Evolutionary conservation across 345 rosid species (phyloP).

Genomic region (Citrus maxima): DNA sequence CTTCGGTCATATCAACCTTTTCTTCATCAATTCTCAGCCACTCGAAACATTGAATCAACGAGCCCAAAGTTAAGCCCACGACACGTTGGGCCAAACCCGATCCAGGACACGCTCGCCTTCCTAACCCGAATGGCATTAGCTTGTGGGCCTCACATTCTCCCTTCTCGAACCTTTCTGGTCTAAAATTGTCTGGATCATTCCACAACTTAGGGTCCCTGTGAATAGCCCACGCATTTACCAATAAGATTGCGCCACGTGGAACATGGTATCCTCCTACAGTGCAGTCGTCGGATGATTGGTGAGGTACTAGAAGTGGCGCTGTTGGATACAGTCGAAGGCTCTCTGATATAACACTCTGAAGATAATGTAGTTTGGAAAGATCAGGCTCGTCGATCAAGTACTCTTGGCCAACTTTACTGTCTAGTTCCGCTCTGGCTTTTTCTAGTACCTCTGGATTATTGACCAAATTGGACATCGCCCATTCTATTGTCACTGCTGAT

Average conservation of each 20-base stretch:
- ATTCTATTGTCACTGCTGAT: constrained; percentile 46
- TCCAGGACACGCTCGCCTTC: constrained; percentile 50
- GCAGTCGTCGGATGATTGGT: constrained; percentile 38
- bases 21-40: constrained; percentile 37
- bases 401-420: constrained; percentile 30
- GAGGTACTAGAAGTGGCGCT: constrained; percentile 46
- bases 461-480: constrained; percentile 48
- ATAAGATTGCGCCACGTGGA: constrained; percentile 40
- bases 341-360: constrained; percentile 37
- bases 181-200: constrained; percentile 42
- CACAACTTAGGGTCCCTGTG: constrained; percentile 45
- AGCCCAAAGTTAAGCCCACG: constrained; percentile 28
- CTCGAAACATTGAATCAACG: constrained; percentile 44
- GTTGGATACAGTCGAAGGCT: constrained; percentile 41
- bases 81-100: constrained; percentile 32
- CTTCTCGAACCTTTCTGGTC: constrained; percentile 44
- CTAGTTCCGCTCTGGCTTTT: constrained; percentile 35
- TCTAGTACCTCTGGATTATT: constrained; percentile 33
- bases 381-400: constrained; percentile 40
- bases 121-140: constrained; percentile 37
- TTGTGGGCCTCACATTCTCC: constrained; percentile 19
- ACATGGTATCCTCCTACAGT: constrained; percentile 37
- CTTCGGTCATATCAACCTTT: constrained; percentile 42
- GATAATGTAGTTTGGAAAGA: constrained; percentile 30
- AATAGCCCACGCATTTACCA: constrained; percentile 52